Evolutionary conservation across 768 basidiomycete genomes (phyloP), one percentile per base, ranked within the genome.

Genomic region (Boletellus emodensis): DNA sequence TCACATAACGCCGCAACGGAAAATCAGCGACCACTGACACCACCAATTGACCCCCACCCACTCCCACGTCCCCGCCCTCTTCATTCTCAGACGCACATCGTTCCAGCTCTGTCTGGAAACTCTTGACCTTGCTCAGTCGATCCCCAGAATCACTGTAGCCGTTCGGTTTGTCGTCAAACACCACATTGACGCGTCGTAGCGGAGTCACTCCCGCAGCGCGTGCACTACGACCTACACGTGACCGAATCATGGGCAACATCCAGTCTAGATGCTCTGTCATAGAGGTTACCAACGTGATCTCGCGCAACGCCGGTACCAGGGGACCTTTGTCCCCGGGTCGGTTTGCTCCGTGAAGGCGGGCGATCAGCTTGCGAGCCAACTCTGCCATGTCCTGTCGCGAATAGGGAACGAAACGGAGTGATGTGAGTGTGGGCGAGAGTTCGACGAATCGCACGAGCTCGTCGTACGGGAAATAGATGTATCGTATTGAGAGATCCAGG

Each of bases 401-500:
- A 10, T 35, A 59, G 37, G 56, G 57, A 30, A 56, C 48, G 37
- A 58, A 55, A 32, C 36, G 24, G 20, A 58, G 41, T 18, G 51
- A 51, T 5, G 32, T 41, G 44, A 60, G 56, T n/a, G 43, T 24
- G 30, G 17, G 54, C 24, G 58, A 48, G 32, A 44, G 40, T 12
- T 42, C 39, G 22, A 64, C 54, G 40, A 63, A 58, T 5, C 53
- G 58, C 24, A 60, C 8, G 15, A 65, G 28, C 18, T 56, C 61
- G 13, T 60, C 44, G 22, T 54, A 49, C 6, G 55, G 44, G 33
- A 61, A 53, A 22, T 49, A 12, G 11, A 58, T 41, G 10, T 54
- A 49, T n/a, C 37, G 36, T 36, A 61, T 56, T 14, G 51, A 53
- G 6, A 57, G 53, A 10, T 22, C 43, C 30, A 30, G 51, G 24